Percentiles rank a stretch among this genome's conserved stretches.
phyloP scores from a whole-genome alignment of 805 yeast species.

The Tetrapisispora phaffii region DNA sequence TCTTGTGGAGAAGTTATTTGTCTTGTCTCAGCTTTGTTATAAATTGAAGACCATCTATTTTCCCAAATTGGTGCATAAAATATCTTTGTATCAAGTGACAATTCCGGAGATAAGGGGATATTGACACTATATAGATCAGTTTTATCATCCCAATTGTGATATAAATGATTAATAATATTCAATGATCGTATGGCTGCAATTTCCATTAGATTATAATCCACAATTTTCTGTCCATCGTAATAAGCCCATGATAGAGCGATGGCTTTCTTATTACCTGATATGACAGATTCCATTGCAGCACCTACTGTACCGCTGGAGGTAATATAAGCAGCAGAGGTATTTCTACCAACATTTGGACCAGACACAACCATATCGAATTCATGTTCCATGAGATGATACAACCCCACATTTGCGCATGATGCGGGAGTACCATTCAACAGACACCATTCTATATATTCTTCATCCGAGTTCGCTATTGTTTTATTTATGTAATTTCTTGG shows the following conservation, averaged over 20 bases:
- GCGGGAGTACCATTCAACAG: constrained; percentile 93
- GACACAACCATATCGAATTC: constrained; percentile 75
- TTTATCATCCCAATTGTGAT: constrained; percentile 43
- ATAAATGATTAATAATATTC: constrained; percentile 49
- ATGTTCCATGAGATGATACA: constrained; percentile 53
- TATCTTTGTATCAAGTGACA: constrained; percentile 49
- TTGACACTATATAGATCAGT: constrained; percentile 77
- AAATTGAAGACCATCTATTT: constrained; percentile 71
- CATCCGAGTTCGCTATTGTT: background rate
- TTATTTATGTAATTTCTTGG: constrained; percentile 18
- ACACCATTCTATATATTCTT: constrained; percentile 64
- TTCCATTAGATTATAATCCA: constrained; percentile 40
- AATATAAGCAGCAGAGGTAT: constrained; percentile 79
- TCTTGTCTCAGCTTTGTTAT: constrained; percentile 24
- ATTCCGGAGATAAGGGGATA: constrained; percentile 56
- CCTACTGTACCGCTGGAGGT: constrained; percentile 93
- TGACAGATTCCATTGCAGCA: constrained; percentile 89
- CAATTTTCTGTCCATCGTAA: constrained; percentile 37
- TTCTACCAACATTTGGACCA: constrained; percentile 95
- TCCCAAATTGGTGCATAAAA: constrained; percentile 69
- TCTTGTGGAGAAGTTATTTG: constrained; percentile 22
- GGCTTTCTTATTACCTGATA: constrained; percentile 50
- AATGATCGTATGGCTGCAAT: constrained; percentile 65
- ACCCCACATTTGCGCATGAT: constrained; percentile 84
- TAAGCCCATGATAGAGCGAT: constrained; percentile 87